Evolutionary conservation across 2,329 filamentous ascomycete genomes (phyloP), one percentile per base, ranked within the genome.

Genomic region (Drechslera avenae): DNA sequence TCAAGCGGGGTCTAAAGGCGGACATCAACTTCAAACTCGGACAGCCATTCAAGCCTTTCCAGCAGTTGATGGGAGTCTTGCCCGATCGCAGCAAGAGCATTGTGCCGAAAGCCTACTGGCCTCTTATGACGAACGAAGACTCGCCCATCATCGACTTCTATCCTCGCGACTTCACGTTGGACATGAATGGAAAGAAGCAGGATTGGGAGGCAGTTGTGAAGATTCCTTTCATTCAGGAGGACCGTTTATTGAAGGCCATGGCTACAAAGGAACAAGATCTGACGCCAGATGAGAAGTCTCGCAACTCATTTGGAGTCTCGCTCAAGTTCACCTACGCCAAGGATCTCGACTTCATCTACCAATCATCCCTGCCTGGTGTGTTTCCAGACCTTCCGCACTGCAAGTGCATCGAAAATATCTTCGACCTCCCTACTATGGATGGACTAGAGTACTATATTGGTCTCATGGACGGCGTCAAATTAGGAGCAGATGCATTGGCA

Each of bases 161-260:
- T 67, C 94, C 94, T 2, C 85, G 93, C 63, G 94, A 99, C 65
- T 99, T 99, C 67, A 91, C 95, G 60, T 81, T 99, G 33, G 95
- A 99, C 71, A 97, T 99, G 94, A 97, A 99, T 64, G 95, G 94
- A 52, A 99, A 99, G 79, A 99, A 96, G 78, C 95, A 96, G 89
- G 95, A 99, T 58, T 99, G 94, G 94, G 94, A 99, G 72, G 94
- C 94, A 21, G 93, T 99, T 31, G 91, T 99, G 59, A 99, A 97
- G 75, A 99, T 99, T 67, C 94, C 94, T 0, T 99, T 99, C 75
- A 99, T 99, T 57, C 91, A 99, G 51, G 93, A 99, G 73, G 85
- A 88, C 64, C 85, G 94, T 19, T 79, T 99, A 2, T 80, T 99
- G 47, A 77, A 80, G 31, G 94, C 93, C 6, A 97, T 99, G 89